A percentile compares a stretch with the other conserved stretches of the same genome.
Conservation (phyloP, 805 yeast species). For the Kodamaea hsintzibuensis region DNA sequence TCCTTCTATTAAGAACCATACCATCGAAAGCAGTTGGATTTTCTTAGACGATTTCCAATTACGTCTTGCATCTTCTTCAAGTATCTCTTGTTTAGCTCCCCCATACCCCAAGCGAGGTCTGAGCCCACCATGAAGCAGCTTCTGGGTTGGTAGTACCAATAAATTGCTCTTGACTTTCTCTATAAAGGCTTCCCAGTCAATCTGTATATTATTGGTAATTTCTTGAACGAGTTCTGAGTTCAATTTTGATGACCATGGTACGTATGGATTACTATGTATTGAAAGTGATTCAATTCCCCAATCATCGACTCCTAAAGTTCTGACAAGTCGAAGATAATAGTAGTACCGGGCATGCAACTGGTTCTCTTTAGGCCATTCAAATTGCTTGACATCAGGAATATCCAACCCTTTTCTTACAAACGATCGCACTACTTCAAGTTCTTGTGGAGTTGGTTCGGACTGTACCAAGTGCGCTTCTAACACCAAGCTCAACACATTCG, state of each 20-base stretch:
- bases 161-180: conserved; percentile 6
- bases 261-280: conserved; percentile 27
- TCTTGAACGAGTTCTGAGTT: conserved; percentile 8
- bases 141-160: conserved; percentile 4
- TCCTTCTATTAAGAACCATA: conserved; percentile 21
- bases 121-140: conserved; percentile 13
- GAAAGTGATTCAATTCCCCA: background rate
- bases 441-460: background rate
- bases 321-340: conserved; percentile 1
- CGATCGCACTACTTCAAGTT: background rate
- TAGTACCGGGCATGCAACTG: background rate
- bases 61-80: conserved; percentile 25
- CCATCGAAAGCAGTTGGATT: conserved; percentile 28
- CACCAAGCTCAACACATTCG: background rate
- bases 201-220: background rate
- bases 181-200: conserved; percentile 1
- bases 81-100: conserved; percentile 17
- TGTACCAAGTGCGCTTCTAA: background rate
- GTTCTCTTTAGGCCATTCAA: background rate
- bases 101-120: conserved; percentile 24
- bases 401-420: background rate
- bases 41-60: conserved; percentile 28
- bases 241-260: conserved; percentile 28
- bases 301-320: conserved; percentile 13
- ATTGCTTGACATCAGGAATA: background rate